Conservation (phyloP, 2,329 filamentous ascomycete species). For the Colletotrichum tofieldiae region DNA sequence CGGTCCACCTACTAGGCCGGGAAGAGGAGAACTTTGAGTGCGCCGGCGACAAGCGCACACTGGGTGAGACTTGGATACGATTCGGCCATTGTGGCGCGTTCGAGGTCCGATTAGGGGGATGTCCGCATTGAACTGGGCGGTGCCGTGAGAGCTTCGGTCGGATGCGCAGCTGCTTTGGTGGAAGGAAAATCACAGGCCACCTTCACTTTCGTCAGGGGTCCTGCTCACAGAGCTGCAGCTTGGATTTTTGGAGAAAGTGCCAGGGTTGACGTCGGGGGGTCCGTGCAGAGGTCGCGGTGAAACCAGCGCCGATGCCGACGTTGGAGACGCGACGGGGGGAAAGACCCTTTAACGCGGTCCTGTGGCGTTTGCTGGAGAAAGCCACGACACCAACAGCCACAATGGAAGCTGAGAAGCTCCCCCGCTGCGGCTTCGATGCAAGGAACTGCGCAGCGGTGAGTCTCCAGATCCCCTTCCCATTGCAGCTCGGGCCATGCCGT, state of each 20-base stretch:
- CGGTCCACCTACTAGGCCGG: slow-evolving; percentile 85
- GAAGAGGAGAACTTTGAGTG: slow-evolving; percentile 92
- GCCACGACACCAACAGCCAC: slow-evolving; percentile 13
- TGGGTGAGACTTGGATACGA: slow-evolving; percentile 90
- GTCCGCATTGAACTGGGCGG: slow-evolving; percentile 43
- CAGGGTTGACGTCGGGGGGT: slow-evolving; percentile 27
- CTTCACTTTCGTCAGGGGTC: slow-evolving; percentile 34
- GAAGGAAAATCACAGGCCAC: slow-evolving; percentile 39
- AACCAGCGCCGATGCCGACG: slow-evolving; percentile 26
- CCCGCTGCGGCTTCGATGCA: slow-evolving; percentile 1
- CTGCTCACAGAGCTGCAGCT: slow-evolving; percentile 35
- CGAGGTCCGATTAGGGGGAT: slow-evolving; percentile 7
- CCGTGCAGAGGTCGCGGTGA: slow-evolving; percentile 41
- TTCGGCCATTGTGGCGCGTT: slow-evolving; percentile 76
- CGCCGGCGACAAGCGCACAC: slow-evolving; percentile 87
- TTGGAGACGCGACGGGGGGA: slow-evolving; percentile 10
- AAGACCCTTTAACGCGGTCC: not conserved
- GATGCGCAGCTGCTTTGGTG: not conserved
- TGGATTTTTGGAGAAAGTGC: not conserved
- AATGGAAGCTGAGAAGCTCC: not conserved
- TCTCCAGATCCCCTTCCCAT: slow-evolving; percentile 29
- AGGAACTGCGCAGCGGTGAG: slow-evolving; percentile 15
- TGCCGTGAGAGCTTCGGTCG: slow-evolving; percentile 34
- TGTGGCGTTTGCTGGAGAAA: not conserved
- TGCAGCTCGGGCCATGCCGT: slow-evolving; percentile 29